These are phyloP conservation scores for Trichoderma sp. DNA, from an alignment of 2,329 filamentous ascomycete species.

Conservation along the genomic window DNA sequence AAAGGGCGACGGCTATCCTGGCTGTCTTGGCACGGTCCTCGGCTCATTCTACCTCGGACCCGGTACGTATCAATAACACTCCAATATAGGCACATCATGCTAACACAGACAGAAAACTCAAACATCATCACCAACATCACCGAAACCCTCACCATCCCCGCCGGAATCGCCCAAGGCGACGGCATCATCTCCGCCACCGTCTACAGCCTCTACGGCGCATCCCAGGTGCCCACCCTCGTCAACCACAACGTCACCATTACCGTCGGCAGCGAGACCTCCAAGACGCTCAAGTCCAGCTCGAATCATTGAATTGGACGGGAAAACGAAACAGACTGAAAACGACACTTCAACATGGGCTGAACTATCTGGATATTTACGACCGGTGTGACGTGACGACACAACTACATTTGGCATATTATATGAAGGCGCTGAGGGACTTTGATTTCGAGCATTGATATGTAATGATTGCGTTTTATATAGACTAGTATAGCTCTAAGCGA, in stretches of 20 bases:
- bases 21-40: constrained; percentile 36
- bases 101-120: constrained; percentile 29
- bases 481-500: neutral
- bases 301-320: neutral
- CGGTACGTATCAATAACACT: constrained; percentile 29
- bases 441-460: neutral
- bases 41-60: constrained; percentile 43
- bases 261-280: constrained; percentile 33
- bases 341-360: neutral
- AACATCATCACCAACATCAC: constrained; percentile 34
- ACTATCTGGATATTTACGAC: too few relatives aligned
- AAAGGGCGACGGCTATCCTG: constrained; percentile 30
- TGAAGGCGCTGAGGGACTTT: neutral
- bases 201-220: constrained; percentile 35
- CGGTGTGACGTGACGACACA: neutral
- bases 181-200: constrained; percentile 34
- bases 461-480: neutral
- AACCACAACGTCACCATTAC: constrained; percentile 34
- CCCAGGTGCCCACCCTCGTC: constrained; percentile 26
- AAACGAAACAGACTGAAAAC: too few relatives aligned
- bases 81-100: neutral
- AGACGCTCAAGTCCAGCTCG: constrained; percentile 28
- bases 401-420: neutral
- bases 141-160: constrained; percentile 34
- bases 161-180: constrained; percentile 27